A percentile compares a stretch with the other conserved stretches of the same genome.
Conservation (phyloP, 2,329 filamentous ascomycete species). For the Epichloe scottii region DNA sequence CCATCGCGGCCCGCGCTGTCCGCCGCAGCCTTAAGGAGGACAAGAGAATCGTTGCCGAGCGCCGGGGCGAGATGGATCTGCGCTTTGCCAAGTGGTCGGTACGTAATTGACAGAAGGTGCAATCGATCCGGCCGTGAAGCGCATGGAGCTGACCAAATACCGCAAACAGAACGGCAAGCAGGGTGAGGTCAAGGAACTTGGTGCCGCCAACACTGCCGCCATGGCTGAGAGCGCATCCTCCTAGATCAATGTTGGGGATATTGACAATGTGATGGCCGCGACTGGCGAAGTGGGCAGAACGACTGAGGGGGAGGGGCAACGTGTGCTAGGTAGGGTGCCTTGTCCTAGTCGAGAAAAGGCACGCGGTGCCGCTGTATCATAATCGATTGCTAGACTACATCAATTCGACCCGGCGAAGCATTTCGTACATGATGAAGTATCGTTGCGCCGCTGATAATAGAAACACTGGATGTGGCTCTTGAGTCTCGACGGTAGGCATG, state of each 20-base stretch:
- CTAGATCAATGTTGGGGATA: constrained; percentile 10
- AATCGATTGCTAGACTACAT: constrained; percentile 21
- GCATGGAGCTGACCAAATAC: constrained; percentile 15
- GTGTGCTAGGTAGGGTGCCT: background rate
- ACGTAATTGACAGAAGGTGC: constrained; percentile 19
- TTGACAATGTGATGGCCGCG: background rate
- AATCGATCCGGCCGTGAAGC: background rate
- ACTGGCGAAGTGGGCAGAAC: background rate
- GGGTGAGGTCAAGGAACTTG: constrained; percentile 68
- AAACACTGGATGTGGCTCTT: no score
- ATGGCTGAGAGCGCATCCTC: constrained; percentile 26
- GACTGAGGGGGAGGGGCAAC: background rate
- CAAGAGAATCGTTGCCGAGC: constrained; percentile 75
- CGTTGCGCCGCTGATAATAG: background rate
- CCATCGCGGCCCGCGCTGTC: constrained; percentile 86
- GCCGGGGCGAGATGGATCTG: constrained; percentile 79
- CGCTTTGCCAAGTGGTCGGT: constrained; percentile 95
- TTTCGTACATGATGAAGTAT: background rate
- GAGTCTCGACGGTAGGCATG: background rate
- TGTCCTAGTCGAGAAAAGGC: background rate
- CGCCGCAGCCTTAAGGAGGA: constrained; percentile 96
- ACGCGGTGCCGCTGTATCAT: constrained; percentile 20
- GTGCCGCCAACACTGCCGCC: constrained; percentile 36
- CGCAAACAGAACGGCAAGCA: constrained; percentile 81
- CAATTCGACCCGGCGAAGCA: constrained; percentile 12